Base-by-base conservation (phyloP, 2,329 filamentous ascomycete genomes). In the Penicillium sp. region DNA sequence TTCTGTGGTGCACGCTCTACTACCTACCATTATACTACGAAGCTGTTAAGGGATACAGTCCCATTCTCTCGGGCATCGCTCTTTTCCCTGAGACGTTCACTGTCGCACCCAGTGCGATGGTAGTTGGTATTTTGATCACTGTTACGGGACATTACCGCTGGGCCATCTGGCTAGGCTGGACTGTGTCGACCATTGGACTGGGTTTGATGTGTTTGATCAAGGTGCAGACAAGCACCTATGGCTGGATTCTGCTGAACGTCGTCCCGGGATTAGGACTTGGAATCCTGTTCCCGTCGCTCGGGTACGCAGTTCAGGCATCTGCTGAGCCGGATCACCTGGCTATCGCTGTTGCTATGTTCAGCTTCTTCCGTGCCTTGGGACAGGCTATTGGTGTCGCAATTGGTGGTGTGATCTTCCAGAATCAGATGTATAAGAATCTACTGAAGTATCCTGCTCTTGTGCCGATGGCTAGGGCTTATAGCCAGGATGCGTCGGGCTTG, bases 361-460 rank as follows among this genome's bases (percentile, higher is more conserved):
- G 82, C 53, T 91, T 91, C 76, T 81, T 87, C 64, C 82, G 86
- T 14, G 81, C 83, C 1, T 81, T 90, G 25, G 88, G 88, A 0
- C 86, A 89, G 68, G 80, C 83, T 0, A 73, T 90, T 10, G 88
- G 88, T 25, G 84, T 90, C 3, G 86, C 88, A 2, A 78, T 89
- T 51, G 85, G 85, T 2, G 87, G 88, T 3, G 85, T 88, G 31
- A 81, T 89, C 53, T 90, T 91, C 74, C 87, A 91, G 71, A 91
- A 90, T 62, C 79, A 80, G 55, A 83, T 88, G 73, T 76, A 75
- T 53, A 73, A 72, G 45, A 81, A 83, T 59, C 71, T 89, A 45
- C 62, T 76, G 14, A 75, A 70, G 2, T 80, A 80, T 46, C 76
- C 82, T 0, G 71, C 74, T 23, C 78, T 86, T 50, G 81, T 80